Conservation (phyloP, 345 rosid species). For the Trapa bicornis region DNA sequence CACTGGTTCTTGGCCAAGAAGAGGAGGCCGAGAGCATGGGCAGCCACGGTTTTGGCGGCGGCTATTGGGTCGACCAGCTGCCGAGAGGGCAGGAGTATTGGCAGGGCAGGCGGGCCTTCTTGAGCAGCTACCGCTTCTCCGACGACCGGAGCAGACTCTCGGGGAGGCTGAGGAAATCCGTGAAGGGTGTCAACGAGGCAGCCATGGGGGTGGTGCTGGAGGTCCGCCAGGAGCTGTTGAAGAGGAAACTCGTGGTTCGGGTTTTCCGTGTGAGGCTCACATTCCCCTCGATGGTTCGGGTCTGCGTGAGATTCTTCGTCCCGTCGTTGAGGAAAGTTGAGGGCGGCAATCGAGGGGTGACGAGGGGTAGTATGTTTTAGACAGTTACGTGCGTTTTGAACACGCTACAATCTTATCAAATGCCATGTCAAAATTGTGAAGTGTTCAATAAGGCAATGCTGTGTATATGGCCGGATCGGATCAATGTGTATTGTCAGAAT, state of each 20-base stretch:
- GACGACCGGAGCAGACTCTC: conserved; percentile 6
- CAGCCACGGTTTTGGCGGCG: too few relatives aligned
- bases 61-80: not conserved
- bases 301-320: conserved; percentile 18
- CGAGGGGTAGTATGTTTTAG: too few relatives aligned
- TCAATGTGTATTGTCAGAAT: too few relatives aligned
- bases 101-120: conserved; percentile 37
- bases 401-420: too few relatives aligned
- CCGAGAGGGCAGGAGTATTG: conserved; percentile 22
- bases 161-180: conserved; percentile 20
- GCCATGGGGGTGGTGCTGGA: conserved; percentile 9
- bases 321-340: conserved; percentile 24
- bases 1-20: not conserved
- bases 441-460: too few relatives aligned
- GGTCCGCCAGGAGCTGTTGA: conserved; percentile 7
- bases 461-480: too few relatives aligned
- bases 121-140: conserved; percentile 31
- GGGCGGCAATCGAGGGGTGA: too few relatives aligned
- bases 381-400: too few relatives aligned
- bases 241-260: conserved; percentile 20
- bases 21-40: not conserved
- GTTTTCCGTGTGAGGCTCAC: conserved; percentile 18
- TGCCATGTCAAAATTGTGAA: too few relatives aligned
- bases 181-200: conserved; percentile 16
- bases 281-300: conserved; percentile 3